phyloP scores from a whole-genome alignment of 2,329 filamentous ascomycete genomes.

The Chaetomium sp. region DNA sequence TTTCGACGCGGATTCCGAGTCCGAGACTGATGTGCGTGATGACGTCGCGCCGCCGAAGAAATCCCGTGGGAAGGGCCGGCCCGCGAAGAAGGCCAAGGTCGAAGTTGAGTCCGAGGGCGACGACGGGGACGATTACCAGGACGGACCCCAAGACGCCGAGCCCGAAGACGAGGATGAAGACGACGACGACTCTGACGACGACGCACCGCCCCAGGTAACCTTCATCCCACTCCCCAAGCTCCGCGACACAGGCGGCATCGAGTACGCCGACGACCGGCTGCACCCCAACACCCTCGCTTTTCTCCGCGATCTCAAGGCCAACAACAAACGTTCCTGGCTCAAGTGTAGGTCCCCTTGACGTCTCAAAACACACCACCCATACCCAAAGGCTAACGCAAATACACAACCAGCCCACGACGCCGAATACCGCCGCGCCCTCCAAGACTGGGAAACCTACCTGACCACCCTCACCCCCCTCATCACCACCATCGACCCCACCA shows the following conservation, averaged over 20 bases:
- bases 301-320: constrained; percentile 50
- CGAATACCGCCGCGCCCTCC: constrained; percentile 70
- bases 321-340: constrained; percentile 54
- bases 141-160: constrained; percentile 14
- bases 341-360: too few relatives aligned
- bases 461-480: constrained; percentile 65
- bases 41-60: neutral
- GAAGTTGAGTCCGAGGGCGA: constrained; percentile 4
- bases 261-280: constrained; percentile 46
- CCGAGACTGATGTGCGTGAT: neutral
- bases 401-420: constrained; percentile 74
- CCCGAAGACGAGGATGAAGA: constrained; percentile 14
- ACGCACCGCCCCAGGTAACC: constrained; percentile 32
- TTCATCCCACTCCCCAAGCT: constrained; percentile 38
- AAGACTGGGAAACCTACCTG: constrained; percentile 77
- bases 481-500: constrained; percentile 66
- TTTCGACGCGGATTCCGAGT: constrained; percentile 35
- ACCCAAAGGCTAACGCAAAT: too few relatives aligned
- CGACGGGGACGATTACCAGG: constrained; percentile 15
- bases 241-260: constrained; percentile 35
- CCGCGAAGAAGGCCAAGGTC: constrained; percentile 11
- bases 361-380: too few relatives aligned
- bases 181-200: constrained; percentile 27
- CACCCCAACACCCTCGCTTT: constrained; percentile 55
- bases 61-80: constrained; percentile 5